Conservation (phyloP, 129 eudicot species). For the Arctium minus region DNA sequence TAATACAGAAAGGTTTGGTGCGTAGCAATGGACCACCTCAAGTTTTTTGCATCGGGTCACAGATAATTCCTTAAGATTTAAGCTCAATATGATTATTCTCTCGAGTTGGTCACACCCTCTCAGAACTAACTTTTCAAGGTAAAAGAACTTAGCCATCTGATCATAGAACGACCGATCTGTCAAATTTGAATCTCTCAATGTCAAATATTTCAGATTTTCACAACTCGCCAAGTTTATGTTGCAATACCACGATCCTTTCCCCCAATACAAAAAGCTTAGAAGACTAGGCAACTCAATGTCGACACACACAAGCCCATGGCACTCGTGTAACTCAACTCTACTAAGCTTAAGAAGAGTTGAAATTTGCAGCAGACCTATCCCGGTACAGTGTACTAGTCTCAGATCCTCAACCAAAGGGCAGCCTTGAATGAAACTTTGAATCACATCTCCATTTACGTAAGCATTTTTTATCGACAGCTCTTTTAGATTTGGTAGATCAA, state of each 20-base stretch:
- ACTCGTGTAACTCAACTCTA: slow-evolving; percentile 50
- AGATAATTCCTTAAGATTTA: slow-evolving; percentile 37
- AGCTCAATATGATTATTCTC: slow-evolving; percentile 36
- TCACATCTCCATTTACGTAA: slow-evolving; percentile 19
- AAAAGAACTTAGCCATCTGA: slow-evolving; percentile 21
- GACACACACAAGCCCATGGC: slow-evolving; percentile 29
- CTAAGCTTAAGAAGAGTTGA: slow-evolving; percentile 32
- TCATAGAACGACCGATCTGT: slow-evolving; percentile 35
- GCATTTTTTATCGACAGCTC: slow-evolving; percentile 41
- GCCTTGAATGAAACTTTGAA: slow-evolving; percentile 29
- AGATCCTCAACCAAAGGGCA: slow-evolving; percentile 62
- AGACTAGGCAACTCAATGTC: slow-evolving; percentile 38
- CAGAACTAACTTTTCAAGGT: slow-evolving; percentile 50
- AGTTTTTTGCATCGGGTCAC: slow-evolving; percentile 35
- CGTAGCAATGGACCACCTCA: slow-evolving; percentile 26
- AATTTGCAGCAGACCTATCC: slow-evolving; percentile 27
- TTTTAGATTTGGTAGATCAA: slow-evolving; percentile 36
- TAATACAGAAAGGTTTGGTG: slow-evolving; percentile 46
- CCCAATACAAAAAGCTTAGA: slow-evolving; percentile 39
- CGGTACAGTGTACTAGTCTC: slow-evolving; percentile 39
- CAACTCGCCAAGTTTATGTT: slow-evolving; percentile 33
- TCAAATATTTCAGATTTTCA: slow-evolving; percentile 38
- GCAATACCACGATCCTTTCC: slow-evolving; percentile 19
- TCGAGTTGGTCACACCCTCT: slow-evolving; percentile 32
- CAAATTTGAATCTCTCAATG: slow-evolving; percentile 36